Conservation (phyloP, 805 yeast genomes). For the Wickerhamiella galacta region DNA sequence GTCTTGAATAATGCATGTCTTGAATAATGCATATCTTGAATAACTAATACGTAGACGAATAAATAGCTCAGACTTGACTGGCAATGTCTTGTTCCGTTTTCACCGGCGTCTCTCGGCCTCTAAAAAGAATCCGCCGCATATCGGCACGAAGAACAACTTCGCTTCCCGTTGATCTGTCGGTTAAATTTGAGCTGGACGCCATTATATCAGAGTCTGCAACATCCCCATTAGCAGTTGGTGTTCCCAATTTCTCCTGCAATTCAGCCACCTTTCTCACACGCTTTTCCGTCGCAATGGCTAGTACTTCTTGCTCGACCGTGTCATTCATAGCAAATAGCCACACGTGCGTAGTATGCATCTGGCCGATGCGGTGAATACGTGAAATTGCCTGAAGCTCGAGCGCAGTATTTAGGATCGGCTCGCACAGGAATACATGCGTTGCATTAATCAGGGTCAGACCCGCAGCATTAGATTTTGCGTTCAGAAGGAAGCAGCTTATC, state of each 20-base stretch:
- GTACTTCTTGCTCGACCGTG: constrained; percentile 79
- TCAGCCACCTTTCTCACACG: constrained; percentile 26
- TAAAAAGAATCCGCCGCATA: background rate
- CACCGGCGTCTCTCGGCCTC: background rate
- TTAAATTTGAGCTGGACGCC: background rate
- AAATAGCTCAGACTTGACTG: no score
- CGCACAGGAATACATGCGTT: constrained; percentile 79
- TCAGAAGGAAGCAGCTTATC: constrained; percentile 71
- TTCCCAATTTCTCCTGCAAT: no score
- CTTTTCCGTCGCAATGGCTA: constrained; percentile 46
- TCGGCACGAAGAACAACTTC: background rate
- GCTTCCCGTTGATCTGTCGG: background rate
- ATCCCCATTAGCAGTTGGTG: no score
- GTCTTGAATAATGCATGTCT: no score
- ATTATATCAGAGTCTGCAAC: background rate
- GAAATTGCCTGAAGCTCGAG: constrained; percentile 85
- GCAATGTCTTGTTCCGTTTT: no score
- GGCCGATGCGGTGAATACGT: constrained; percentile 87
- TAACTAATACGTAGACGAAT: no score
- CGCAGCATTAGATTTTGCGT: constrained; percentile 61
- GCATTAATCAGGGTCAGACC: constrained; percentile 88
- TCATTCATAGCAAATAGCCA: constrained; percentile 81
- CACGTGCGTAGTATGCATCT: constrained; percentile 59
- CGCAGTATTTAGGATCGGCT: constrained; percentile 78
- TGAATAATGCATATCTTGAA: no score